These are phyloP conservation scores for Eremothecium gossypii DNA, from an alignment of 1,139 yeast genomes.

Conservation along the genomic window DNA sequence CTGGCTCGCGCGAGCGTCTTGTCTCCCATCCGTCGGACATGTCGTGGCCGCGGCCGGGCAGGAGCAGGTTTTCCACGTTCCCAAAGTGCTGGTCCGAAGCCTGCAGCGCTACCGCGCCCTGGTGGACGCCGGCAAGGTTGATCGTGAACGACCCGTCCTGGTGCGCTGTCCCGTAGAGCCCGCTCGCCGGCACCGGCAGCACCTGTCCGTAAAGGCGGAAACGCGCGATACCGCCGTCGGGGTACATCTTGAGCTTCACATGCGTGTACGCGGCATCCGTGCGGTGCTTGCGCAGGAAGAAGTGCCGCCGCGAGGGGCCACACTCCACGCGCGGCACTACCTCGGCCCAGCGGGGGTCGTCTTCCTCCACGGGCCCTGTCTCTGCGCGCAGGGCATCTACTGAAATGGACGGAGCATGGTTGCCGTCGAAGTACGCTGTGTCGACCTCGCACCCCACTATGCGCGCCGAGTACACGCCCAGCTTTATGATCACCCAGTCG, in stretches of 20 bases:
- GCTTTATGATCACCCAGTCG: slow-evolving; percentile 74
- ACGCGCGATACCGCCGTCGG: slow-evolving; percentile 96
- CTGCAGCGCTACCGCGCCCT: slow-evolving; percentile 81
- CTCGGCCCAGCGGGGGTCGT: slow-evolving; percentile 52
- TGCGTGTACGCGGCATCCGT: slow-evolving; percentile 64
- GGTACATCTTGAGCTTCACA: slow-evolving; percentile 80
- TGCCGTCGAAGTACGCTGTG: slow-evolving; percentile 88
- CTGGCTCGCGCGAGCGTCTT: slow-evolving; percentile 71
- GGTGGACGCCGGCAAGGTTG: slow-evolving; percentile 73
- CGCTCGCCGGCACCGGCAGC: slow-evolving; percentile 39
- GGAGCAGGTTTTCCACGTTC: slow-evolving; percentile 72
- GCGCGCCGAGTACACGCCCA: slow-evolving; percentile 78
- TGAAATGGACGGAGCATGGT: slow-evolving; percentile 83
- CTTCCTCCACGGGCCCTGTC: slow-evolving; percentile 19
- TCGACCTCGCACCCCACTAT: slow-evolving; percentile 81
- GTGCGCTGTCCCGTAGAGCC: slow-evolving; percentile 1
- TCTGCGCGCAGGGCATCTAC: slow-evolving; percentile 60
- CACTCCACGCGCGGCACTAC: slow-evolving; percentile 66
- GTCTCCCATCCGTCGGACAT: slow-evolving; percentile 99
- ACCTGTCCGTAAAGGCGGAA: slow-evolving; percentile 83
- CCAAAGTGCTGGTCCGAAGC: slow-evolving; percentile 92
- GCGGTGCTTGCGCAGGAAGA: slow-evolving; percentile 51
- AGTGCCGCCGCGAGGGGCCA: slow-evolving; percentile 82
- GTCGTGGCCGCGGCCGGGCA: slow-evolving; percentile 91
- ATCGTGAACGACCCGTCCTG: slow-evolving; percentile 20